Base-by-base conservation (phyloP, 306 rosid species). In the Malus orientalis region DNA sequence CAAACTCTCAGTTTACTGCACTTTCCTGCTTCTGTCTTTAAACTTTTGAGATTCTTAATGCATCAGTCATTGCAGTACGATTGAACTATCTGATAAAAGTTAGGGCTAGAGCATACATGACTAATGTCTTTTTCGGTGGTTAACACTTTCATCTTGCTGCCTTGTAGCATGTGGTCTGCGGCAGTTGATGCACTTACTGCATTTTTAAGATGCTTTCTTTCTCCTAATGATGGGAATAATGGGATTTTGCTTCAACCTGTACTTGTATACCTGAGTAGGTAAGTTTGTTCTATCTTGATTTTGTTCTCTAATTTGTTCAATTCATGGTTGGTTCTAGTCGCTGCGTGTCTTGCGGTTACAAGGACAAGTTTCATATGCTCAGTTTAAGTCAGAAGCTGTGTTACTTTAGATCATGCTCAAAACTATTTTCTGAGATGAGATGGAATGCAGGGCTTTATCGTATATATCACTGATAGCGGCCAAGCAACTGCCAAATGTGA, bases 131-230 rank as follows among this genome's bases (percentile, higher is more conserved):
- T 54, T 23, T 49, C 54, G 5, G 54, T 6, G 74, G 74, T 27
- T 47, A 49, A 18, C 51, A 29, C 2, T 13, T 69, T 69, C 22
- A 44, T 69, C 22, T 69, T 49, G 27, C 9, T 64, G 44, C 44
- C 69, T 86, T 83, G 87, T 84, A 95, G 98, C 33, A 93, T 95
- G 82, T 95, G 96, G 97, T 89, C 99, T 83, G 89, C 96, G 20
- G 99, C 99, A 65, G 83, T 92, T 79, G 93, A 90, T 84, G 97
- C 97, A 16, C 97, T 95, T 60, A 84, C 96, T 8, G 87, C 99
- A 47, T 95, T 95, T 81, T 70, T 90, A 83, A 88, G 85, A 73
- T 92, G 97, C 89, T 95, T 90, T 74, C 81, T 90, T 84, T 81
- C 89, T 80, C 81, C 87, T 62, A 78, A 84, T 82, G 86, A 81